These are phyloP conservation scores for Phaeosphaeria sp. DNA, from an alignment of 2,329 filamentous ascomycete genomes.

Conservation along the genomic window DNA sequence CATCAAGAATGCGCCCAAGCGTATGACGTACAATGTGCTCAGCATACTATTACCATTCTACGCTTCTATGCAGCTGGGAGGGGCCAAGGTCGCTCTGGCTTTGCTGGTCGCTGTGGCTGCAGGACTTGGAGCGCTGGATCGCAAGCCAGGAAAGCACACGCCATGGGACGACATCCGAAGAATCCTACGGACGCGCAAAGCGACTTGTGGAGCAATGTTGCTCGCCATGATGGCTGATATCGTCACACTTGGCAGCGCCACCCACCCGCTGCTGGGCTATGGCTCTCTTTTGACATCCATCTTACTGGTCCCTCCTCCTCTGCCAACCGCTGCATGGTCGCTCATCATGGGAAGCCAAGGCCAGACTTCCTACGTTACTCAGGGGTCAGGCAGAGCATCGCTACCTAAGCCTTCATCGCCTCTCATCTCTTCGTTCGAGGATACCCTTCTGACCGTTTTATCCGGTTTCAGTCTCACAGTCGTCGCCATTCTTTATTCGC, in stretches of 20 bases:
- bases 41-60: constrained; percentile 62
- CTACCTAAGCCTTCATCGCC: constrained; percentile 42
- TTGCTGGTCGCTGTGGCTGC: constrained; percentile 56
- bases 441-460: constrained; percentile 51
- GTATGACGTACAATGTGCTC: constrained; percentile 44
- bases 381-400: constrained; percentile 28
- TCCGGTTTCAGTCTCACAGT: constrained; percentile 48
- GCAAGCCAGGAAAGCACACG: constrained; percentile 41
- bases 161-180: constrained; percentile 40
- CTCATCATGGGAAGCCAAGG: constrained; percentile 32
- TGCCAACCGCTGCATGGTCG: constrained; percentile 46
- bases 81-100: constrained; percentile 59
- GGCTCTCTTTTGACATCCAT: constrained; percentile 54
- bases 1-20: constrained; percentile 15
- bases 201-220: constrained; percentile 45
- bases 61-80: constrained; percentile 62
- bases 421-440: constrained; percentile 47
- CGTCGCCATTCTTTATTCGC: constrained; percentile 45
- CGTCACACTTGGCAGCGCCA: constrained; percentile 23
- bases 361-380: constrained; percentile 29
- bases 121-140: constrained; percentile 48
- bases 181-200: constrained; percentile 44
- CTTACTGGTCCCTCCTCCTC: constrained; percentile 57
- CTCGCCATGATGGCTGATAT: constrained; percentile 44
- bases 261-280: constrained; percentile 53